Percentiles rank a stretch among this genome's conserved stretches.
Conservation (phyloP, 2,329 filamentous ascomycete genomes). For the Curvularia hawaiiensis region DNA sequence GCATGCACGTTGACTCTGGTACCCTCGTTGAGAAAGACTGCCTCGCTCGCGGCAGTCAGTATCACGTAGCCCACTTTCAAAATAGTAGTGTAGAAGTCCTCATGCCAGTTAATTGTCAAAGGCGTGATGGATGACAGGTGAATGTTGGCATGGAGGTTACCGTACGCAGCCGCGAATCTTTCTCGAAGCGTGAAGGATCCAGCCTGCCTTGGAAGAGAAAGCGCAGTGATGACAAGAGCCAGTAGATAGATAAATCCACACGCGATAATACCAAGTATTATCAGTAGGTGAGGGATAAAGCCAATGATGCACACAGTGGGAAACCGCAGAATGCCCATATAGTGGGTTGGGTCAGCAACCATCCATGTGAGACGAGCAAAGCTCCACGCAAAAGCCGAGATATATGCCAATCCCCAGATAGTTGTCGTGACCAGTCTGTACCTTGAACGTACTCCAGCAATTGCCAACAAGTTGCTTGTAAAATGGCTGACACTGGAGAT, state of each 20-base stretch:
- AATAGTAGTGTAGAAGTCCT: slow-evolving; percentile 94
- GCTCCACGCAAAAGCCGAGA: slow-evolving; percentile 82
- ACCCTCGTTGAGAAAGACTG: slow-evolving; percentile 94
- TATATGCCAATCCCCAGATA: slow-evolving; percentile 89
- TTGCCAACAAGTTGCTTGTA: slow-evolving; percentile 79
- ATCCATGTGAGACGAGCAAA: slow-evolving; percentile 55
- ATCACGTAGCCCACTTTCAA: slow-evolving; percentile 85
- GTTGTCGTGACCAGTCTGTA: slow-evolving; percentile 86
- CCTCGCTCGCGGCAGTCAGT: slow-evolving; percentile 91
- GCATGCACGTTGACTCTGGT: slow-evolving; percentile 72
- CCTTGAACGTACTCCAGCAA: slow-evolving; percentile 77
- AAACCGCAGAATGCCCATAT: slow-evolving; percentile 77
- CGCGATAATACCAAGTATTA: slow-evolving; percentile 75
- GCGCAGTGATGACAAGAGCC: slow-evolving; percentile 75
- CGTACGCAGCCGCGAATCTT: slow-evolving; percentile 73
- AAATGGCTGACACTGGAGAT: slow-evolving; percentile 90
- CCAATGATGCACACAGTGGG: slow-evolving; percentile 95
- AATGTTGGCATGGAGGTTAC: slow-evolving; percentile 90
- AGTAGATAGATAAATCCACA: slow-evolving; percentile 79
- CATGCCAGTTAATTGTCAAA: slow-evolving; percentile 79
- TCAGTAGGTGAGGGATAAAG: slow-evolving; percentile 91
- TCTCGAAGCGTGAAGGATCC: slow-evolving; percentile 57
- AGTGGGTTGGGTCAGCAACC: slow-evolving; percentile 49
- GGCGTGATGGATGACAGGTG: slow-evolving; percentile 70
- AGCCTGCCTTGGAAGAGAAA: slow-evolving; percentile 62